phyloP scores from a whole-genome alignment of 306 rosid species.

The Cicer chorassanicum region DNA sequence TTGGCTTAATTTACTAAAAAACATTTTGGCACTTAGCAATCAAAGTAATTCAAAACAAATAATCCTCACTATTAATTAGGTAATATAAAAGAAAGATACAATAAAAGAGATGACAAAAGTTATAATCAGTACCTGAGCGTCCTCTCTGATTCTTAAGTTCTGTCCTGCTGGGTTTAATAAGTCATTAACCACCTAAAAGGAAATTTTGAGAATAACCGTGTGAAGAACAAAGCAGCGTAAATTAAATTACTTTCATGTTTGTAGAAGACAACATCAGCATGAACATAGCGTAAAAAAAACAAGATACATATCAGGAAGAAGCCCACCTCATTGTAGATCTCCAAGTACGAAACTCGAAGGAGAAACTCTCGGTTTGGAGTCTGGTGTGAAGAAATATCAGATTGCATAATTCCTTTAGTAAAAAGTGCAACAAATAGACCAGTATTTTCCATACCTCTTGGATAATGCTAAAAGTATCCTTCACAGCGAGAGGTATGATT shows the following conservation, averaged over 20 bases:
- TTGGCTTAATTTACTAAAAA: constrained; percentile 19
- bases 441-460: constrained; percentile 76
- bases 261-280: constrained; percentile 30
- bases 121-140: constrained; percentile 74
- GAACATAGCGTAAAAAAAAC: constrained; percentile 33
- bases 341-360: constrained; percentile 94
- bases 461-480: constrained; percentile 97
- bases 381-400: constrained; percentile 56
- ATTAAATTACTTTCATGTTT: constrained; percentile 45
- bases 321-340: constrained; percentile 95
- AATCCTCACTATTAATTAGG: constrained; percentile 23
- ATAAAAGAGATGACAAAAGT: constrained; percentile 40
- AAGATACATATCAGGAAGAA: constrained; percentile 38
- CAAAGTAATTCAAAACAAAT: constrained; percentile 23
- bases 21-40: constrained; percentile 7
- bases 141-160: constrained; percentile 97
- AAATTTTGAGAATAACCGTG: constrained; percentile 27
- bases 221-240: constrained; percentile 38
- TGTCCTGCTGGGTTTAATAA: constrained; percentile 97
- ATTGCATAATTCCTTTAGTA: constrained; percentile 35
- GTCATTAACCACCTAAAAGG: constrained; percentile 91
- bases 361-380: constrained; percentile 98
- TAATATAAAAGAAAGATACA: constrained; percentile 19
- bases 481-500: constrained; percentile 95
- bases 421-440: constrained; percentile 43